Base-by-base conservation (phyloP, 768 basidiomycete genomes). In the Rhizopogon roseolus region DNA sequence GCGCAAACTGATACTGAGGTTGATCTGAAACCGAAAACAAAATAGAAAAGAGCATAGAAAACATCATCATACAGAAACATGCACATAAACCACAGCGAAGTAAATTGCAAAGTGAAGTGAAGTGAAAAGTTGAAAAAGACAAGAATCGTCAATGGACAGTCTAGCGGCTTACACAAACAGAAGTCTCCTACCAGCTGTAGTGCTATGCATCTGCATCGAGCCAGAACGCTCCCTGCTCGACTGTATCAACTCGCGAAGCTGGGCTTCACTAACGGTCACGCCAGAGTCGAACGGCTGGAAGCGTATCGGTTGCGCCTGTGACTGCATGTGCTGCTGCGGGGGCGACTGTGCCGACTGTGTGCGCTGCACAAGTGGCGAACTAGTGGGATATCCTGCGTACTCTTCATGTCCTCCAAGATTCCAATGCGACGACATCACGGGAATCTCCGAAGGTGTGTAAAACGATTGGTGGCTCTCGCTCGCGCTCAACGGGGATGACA, bases 181-280 rank as follows among this genome's bases (percentile, higher is more conserved):
- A 70, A 74, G 65, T 57, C 64, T 75, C 80, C 68, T 79, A 81
- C 80, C 80, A 72, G 73, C 64, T 57, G 73, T 58, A 49, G 57
- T 62, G 49, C 61, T 68, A 59, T 64, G 60, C 59, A 53, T 60
- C 51, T 65, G 67, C 52, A 67, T 66, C 46, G 63, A 57, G 44
- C 61, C 69, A 19, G 75, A 77, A 49, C 80, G 79, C 44, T 85
- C 84, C 50, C 84, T 81, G 64, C 85, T 89, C 25, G 80, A 78
- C 63, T 82, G 82, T 52, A 90, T 88, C 53, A 91, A 81, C 57
- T 88, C 86, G 55, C 88, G 78, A 57, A 91, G 76, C 64, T 89
- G 85, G 13, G 85, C 85, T 67, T 91, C 89, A 60, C 86, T 88
- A 50, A 90, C 70, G 41, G 76, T 73, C 40, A 68, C 50, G 14